Base-by-base conservation (phyloP, 192 early-diverging fungal genomes). In the Entophlyctis luteolus region DNA sequence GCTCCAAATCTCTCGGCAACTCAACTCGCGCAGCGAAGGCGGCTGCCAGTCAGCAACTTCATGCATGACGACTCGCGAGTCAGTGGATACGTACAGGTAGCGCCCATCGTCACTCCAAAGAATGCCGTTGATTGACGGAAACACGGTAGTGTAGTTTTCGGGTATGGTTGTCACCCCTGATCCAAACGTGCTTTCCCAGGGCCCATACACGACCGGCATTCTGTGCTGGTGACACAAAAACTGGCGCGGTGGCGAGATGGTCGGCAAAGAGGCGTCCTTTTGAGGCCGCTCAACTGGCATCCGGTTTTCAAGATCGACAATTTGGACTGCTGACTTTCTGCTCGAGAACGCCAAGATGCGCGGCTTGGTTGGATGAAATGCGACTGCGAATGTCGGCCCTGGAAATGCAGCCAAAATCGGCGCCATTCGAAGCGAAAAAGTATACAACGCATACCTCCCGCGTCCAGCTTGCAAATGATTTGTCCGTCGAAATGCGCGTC, bases 331-430 rank as follows among this genome's bases (percentile, higher is more conserved):
- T 18, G 37, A 53, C 34, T 42, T 48, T 38, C 53, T 10, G 28
- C 38, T 68, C 2, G 66, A 47, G 31, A 68, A 56, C 6, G 66
- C 66, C 1, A 68, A 48, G 4, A 68, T 18, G 46, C 37, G 25
- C n/a, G 42, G 52, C 1, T 48, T 68, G 22, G 59, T 57, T 5
- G 66, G 66, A 65, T 68, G 66, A 37, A 68, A 68, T 12, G 54
- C 18, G 12, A 68, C 58, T 32, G 66, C 66, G 16, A 23, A 68
- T 37, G 66, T 59, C 4, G 55, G 38, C 14, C 34, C 57, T 67
- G 28, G n/a, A 22, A 25, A 2, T 25, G 12, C 1, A 16, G 25
- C 1, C 12, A 22, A 22, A 16, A 2, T 22, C 16, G n/a, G n/a
- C n/a, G n/a, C n/a, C n/a, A n/a, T n/a, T n/a, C n/a, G n/a, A n/a